These are phyloP conservation scores for Trichosporon coremiiforme DNA, from an alignment of 1,284 basidiomycete species.

Conservation along the genomic window DNA sequence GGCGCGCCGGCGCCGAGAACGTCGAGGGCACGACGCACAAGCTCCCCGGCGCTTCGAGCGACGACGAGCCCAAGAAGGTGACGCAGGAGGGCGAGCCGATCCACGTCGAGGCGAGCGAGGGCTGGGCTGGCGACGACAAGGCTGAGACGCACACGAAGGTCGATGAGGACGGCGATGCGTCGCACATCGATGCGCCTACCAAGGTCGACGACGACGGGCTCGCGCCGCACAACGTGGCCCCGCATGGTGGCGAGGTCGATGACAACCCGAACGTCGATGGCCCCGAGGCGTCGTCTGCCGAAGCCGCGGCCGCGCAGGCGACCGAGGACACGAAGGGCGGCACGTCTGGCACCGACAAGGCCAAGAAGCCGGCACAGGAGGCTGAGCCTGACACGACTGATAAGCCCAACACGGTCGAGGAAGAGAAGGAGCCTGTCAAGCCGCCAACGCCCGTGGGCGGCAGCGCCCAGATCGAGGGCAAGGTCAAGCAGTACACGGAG, in stretches of 20 bases:
- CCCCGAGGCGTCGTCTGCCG: neutral
- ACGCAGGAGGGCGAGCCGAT: neutral
- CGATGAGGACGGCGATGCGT: neutral
- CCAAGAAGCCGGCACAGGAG: neutral
- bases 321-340: neutral
- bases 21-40: neutral
- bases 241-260: slow-evolving; percentile 9
- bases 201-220: neutral
- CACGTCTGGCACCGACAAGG: neutral
- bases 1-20: slow-evolving; percentile 8
- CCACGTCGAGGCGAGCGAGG: too few relatives aligned
- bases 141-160: neutral
- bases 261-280: slow-evolving; percentile 10
- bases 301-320: slow-evolving; percentile 8
- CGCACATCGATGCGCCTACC: neutral
- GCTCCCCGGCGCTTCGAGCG: neutral
- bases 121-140: neutral
- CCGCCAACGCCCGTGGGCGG: neutral
- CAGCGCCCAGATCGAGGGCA: slow-evolving; percentile 3
- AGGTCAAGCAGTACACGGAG: slow-evolving; percentile 34
- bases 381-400: neutral
- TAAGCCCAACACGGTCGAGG: slow-evolving; percentile 18
- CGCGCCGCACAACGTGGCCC: neutral
- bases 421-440: slow-evolving; percentile 4
- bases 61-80: neutral